Evolutionary conservation across 768 basidiomycete genomes (phyloP), one percentile per base, ranked within the genome.

Genomic region (Rhizopogon salebrosus): DNA sequence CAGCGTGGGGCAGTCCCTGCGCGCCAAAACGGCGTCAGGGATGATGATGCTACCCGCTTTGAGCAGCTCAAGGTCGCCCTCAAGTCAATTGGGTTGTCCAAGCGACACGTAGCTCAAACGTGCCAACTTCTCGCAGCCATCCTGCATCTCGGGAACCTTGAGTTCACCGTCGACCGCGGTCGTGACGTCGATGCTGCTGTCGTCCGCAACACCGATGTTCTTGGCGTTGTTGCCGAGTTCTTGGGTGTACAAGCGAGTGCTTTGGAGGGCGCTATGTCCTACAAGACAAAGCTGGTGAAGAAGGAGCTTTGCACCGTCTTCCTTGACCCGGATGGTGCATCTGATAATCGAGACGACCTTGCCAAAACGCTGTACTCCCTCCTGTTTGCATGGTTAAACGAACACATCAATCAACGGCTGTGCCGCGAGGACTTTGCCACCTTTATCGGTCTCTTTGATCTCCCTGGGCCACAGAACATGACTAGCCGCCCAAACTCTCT

Each of bases 221-320:
- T 95, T n/a, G 79, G 79, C 23, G 80, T 91, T 18, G 92, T 92
- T 18, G 83, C 94, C 14, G 93, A 95, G 52, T 97, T 98, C 69
- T 76, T 99, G 9, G 97, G 95, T 13, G 84, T 98, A 3, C 77
- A 81, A 31, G 65, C 87, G 1, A 66, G 77, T 3, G 82, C 82
- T 0, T 78, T 98, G 14, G 94, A 95, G 66, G 77, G 76, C 2
- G 79, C 89, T 0, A 75, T 99, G 38, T 90, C 92, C 0, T 95
- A 94, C 80, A 90, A 87, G 72, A 94, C 92, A 1, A 91, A 90
- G 67, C 74, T 98, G 51, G 83, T 98, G 64, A 89, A 92, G 68
- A 97, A 94, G 72, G 95, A 98, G 70, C 76, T 97, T n/a, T 97
- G 93, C 69, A 97, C 94, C 0, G 86, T 97, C 24, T 97, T 98